These are phyloP conservation scores for Ogataea trehalophila DNA, from an alignment of 805 yeast species.

Conservation along the genomic window DNA sequence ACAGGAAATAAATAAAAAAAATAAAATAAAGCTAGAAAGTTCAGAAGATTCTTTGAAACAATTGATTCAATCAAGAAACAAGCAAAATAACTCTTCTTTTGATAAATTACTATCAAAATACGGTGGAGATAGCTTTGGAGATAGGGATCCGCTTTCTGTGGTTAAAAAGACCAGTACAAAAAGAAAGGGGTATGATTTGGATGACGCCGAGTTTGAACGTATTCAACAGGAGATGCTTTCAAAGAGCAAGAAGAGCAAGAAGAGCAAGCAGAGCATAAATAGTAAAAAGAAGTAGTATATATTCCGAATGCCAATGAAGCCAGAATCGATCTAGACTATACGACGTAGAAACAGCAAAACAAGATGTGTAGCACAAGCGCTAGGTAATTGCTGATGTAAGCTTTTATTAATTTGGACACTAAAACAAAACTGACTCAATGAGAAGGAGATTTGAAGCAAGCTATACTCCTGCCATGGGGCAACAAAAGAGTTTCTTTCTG, in stretches of 20 bases:
- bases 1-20: conserved; percentile 32
- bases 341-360: too few relatives aligned
- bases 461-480: too few relatives aligned
- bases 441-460: too few relatives aligned
- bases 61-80: conserved; percentile 46
- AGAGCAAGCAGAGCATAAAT: neutral
- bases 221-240: conserved; percentile 34
- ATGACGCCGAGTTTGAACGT: conserved; percentile 47
- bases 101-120: conserved; percentile 47
- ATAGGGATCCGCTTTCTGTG: conserved; percentile 24
- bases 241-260: conserved; percentile 5
- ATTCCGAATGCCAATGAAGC: too few relatives aligned
- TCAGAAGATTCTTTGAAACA: conserved; percentile 40
- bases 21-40: conserved; percentile 24
- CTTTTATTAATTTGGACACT: too few relatives aligned
- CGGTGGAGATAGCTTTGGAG: conserved; percentile 21
- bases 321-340: too few relatives aligned
- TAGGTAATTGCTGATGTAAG: too few relatives aligned
- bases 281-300: too few relatives aligned
- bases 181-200: conserved; percentile 31
- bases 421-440: too few relatives aligned
- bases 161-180: conserved; percentile 12
- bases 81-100: conserved; percentile 31
- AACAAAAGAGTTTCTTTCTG: too few relatives aligned
- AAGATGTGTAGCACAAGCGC: too few relatives aligned